Evolutionary conservation across 2,329 filamentous ascomycete genomes (phyloP).

Genomic region (Scedosporium boydii): DNA sequence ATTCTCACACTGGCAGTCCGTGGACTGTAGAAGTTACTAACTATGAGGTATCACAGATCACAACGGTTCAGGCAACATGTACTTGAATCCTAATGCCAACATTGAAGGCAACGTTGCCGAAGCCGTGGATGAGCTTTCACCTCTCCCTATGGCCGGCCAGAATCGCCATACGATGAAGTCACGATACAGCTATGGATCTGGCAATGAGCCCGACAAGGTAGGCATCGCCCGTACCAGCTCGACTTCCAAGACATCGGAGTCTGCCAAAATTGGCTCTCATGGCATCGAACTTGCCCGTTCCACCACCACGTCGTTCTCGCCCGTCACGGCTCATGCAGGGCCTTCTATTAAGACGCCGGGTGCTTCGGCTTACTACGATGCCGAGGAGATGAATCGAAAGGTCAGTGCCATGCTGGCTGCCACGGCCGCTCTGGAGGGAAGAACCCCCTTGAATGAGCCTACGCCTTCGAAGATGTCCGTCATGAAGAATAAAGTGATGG

Average conservation of each 20-base stretch:
- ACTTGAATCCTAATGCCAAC: too few species aligned
- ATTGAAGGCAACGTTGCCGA: background rate
- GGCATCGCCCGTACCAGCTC: background rate
- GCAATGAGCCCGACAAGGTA: background rate
- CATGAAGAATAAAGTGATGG: slow-evolving; percentile 20
- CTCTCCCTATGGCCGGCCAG: background rate
- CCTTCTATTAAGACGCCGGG: background rate
- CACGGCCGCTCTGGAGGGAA: slow-evolving; percentile 22
- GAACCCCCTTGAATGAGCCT: slow-evolving; percentile 8
- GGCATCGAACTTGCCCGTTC: background rate
- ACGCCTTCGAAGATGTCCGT: slow-evolving; percentile 17
- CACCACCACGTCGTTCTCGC: background rate
- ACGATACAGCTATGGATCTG: background rate
- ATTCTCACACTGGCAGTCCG: too few species aligned
- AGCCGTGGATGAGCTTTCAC: background rate
- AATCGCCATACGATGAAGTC: background rate
- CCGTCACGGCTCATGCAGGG: background rate
- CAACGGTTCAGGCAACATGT: too few species aligned
- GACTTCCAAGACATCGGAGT: background rate
- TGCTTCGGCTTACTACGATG: slow-evolving; percentile 1
- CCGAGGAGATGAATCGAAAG: slow-evolving; percentile 22
- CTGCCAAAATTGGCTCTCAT: background rate
- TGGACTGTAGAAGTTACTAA: too few species aligned
- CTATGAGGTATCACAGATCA: too few species aligned
- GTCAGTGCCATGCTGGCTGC: slow-evolving; percentile 26